phyloP scores from a whole-genome alignment of 805 yeast species.

The Osmozyma mogii region DNA sequence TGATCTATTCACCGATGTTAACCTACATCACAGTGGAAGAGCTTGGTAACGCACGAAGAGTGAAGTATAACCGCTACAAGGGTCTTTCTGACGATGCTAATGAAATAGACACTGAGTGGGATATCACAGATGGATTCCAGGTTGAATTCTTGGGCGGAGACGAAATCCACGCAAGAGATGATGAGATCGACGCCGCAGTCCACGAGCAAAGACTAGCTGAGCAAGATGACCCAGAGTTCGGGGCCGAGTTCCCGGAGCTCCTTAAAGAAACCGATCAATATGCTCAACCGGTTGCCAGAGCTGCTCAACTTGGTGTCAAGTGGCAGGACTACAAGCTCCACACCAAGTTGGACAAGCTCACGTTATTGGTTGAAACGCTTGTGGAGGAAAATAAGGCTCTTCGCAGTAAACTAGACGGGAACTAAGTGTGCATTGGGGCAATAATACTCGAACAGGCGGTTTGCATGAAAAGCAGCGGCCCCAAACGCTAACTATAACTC shows the following conservation, averaged over 20 bases:
- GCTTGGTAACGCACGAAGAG: slow-evolving; percentile 57
- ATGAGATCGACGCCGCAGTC: slow-evolving; percentile 31
- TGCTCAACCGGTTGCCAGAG: slow-evolving; percentile 54
- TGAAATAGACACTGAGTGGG: slow-evolving; percentile 75
- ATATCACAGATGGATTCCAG: slow-evolving; percentile 64
- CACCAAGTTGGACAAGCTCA: slow-evolving; percentile 41
- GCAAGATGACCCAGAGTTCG: slow-evolving; percentile 58
- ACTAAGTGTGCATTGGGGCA: no score
- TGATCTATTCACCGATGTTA: slow-evolving; percentile 64
- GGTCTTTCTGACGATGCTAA: slow-evolving; percentile 72
- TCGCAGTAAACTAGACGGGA: no score
- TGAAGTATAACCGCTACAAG: slow-evolving; percentile 59
- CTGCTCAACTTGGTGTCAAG: slow-evolving; percentile 46
- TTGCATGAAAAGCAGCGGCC: no score
- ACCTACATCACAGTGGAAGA: slow-evolving; percentile 56
- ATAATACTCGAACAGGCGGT: no score
- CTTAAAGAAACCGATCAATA: slow-evolving; percentile 37
- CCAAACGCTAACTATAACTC: no score
- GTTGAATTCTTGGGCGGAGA: slow-evolving; percentile 28
- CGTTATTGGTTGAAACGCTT: slow-evolving; percentile 31
- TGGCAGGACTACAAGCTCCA: slow-evolving; percentile 58
- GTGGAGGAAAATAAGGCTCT: slow-evolving; percentile 28
- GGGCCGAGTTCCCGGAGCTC: slow-evolving; percentile 45
- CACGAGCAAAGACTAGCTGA: slow-evolving; percentile 57
- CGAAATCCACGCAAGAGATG: slow-evolving; percentile 30